These are phyloP conservation scores for Rosa hybrid DNA, from an alignment of 331 rosid genomes.

Conservation along the genomic window DNA sequence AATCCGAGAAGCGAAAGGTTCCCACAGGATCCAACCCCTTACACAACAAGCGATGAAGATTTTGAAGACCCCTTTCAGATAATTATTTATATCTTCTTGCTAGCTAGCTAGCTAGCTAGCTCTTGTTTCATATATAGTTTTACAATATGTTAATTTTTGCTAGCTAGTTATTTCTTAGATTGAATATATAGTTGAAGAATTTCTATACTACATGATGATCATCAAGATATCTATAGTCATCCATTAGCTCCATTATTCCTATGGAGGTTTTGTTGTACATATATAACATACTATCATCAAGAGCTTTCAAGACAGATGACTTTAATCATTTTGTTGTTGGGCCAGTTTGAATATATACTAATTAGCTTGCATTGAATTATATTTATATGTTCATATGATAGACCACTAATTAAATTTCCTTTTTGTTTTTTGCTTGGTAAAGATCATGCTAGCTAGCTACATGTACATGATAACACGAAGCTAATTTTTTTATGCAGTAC, in stretches of 20 bases:
- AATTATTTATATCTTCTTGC: background rate
- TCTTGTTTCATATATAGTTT: conserved; percentile 13
- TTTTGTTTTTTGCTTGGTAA: background rate
- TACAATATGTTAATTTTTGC: background rate
- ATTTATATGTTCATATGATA: background rate
- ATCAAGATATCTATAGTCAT: background rate
- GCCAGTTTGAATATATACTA: background rate
- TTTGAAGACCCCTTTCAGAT: conserved; percentile 9
- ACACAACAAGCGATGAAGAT: conserved; percentile 54
- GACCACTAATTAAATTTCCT: background rate
- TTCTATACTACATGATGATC: conserved; percentile 10
- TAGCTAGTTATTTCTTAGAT: background rate
- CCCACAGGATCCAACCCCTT: conserved; percentile 65
- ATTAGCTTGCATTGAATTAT: background rate
- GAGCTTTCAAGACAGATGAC: background rate
- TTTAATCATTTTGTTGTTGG: background rate
- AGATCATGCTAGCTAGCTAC: background rate
- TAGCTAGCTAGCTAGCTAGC: conserved; percentile 14
- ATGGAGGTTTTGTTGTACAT: background rate
- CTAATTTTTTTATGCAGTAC: background rate
- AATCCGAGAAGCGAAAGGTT: conserved; percentile 46
- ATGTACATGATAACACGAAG: background rate
- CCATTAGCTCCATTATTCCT: background rate
- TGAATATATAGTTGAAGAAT: background rate
- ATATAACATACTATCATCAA: background rate